phyloP scores from a whole-genome alignment of 257 asterid genomes.

The Euphrasia confusa region DNA sequence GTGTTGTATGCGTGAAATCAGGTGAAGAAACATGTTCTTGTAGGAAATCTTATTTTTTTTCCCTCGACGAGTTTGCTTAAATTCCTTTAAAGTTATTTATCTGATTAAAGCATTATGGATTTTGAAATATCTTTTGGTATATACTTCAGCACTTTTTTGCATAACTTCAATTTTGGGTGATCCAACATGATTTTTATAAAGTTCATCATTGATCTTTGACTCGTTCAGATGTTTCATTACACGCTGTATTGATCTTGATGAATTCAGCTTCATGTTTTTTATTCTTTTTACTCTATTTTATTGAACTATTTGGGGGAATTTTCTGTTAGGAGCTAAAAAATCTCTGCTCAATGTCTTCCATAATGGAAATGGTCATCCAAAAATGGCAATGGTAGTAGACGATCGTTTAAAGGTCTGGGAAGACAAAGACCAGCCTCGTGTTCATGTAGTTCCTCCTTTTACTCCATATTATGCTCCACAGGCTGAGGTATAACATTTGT shows the following conservation, averaged over 20 bases:
- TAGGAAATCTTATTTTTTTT: not conserved
- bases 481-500: slow-evolving; percentile 68
- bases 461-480: slow-evolving; percentile 98
- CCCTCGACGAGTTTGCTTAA: slow-evolving; percentile 9
- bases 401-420: slow-evolving; percentile 98
- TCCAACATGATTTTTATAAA: slow-evolving; percentile 5
- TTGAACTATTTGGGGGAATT: slow-evolving; percentile 4
- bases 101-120: slow-evolving; percentile 22
- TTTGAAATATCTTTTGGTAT: not conserved
- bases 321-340: slow-evolving; percentile 70
- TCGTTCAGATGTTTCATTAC: slow-evolving; percentile 2
- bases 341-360: slow-evolving; percentile 86
- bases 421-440: slow-evolving; percentile 95
- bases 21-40: slow-evolving; percentile 37
- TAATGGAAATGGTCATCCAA: slow-evolving; percentile 88
- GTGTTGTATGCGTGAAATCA: slow-evolving; percentile 89
- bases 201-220: slow-evolving; percentile 1
- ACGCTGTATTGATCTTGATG: slow-evolving; percentile 10
- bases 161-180: slow-evolving; percentile 8
- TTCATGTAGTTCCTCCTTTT: slow-evolving; percentile 96
- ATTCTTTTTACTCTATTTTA: slow-evolving; percentile 2
- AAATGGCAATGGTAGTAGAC: slow-evolving; percentile 97
- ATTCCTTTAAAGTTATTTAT: not conserved
- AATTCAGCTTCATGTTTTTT: slow-evolving; percentile 8
- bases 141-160: not conserved